Base-by-base conservation (phyloP, 345 rosid genomes). In the Euphorbia tirucalli region DNA sequence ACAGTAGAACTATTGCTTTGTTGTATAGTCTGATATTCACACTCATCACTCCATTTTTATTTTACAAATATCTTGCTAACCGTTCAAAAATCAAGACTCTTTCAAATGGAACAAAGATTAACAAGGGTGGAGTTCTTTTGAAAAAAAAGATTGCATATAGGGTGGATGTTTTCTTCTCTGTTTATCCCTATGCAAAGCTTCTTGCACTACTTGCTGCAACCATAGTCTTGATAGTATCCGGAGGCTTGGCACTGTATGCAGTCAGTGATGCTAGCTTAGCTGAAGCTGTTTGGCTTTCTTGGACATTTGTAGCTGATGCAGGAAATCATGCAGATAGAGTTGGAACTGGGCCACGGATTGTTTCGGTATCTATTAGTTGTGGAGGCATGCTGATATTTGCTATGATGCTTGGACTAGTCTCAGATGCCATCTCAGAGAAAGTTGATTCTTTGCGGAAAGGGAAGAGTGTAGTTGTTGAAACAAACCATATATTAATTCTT, bases 331-430 rank as follows among this genome's bases (percentile, higher is more conserved):
- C n/a, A n/a, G n/a, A n/a, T n/a, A n/a, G n/a, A n/a, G n/a, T n/a
- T n/a, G n/a, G n/a, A n/a, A n/a, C n/a, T 27, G 92, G 97, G 46
- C 80, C 92, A 14, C 84, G 97, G 78, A 88, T 93, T 65, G 97
- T 93, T 57, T 93, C 98, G n/a, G 91, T 93, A 62, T 90, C 92
- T 69, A 84, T 93, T 74, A 93, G 93, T 78, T 89, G 96, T 32
- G 97, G 98, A 75, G 98, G 96, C 62, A 90, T 93, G 98, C 74
- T 93, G 83, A 86, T 93, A 77, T 91, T 88, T 69, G 93, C 96
- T 15, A 93, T 89, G 90, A 93, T 93, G 98, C 96, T 91, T 70
- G 98, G 98, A 68, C 96, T 93, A 64, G 89, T 90, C 73, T 90
- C 96, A 9, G 96, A 93, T 84, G 93, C 96, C 60, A 91, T 93